Evolutionary conservation across 768 basidiomycete species (phyloP).

Genomic region (Lepiota brunneoincarnata): DNA sequence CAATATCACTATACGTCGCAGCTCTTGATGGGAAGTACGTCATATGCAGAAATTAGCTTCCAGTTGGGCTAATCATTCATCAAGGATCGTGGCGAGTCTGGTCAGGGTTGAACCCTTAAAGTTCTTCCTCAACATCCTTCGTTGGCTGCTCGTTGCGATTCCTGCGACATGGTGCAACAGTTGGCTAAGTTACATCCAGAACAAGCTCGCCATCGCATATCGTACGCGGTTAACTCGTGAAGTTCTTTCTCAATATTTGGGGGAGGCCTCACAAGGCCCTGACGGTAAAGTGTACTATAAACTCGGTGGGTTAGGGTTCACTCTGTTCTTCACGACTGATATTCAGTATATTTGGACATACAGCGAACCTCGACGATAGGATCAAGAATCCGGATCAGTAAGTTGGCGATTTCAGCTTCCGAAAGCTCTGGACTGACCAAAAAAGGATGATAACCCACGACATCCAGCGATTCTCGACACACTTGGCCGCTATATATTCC

Average conservation of each 20-base stretch:
- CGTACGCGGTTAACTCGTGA: conserved; percentile 82
- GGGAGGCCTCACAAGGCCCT: conserved; percentile 57
- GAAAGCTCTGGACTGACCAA: conserved; percentile 7
- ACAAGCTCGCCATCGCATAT: conserved; percentile 88
- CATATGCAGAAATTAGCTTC: background rate
- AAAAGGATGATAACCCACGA: conserved; percentile 92
- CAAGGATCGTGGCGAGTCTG: conserved; percentile 90
- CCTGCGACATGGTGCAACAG: conserved; percentile 93
- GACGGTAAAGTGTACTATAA: conserved; percentile 93
- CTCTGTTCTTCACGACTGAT: background rate
- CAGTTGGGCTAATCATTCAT: background rate
- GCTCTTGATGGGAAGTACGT: conserved; percentile 87
- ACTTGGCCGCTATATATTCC: conserved; percentile 90
- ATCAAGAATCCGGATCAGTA: conserved; percentile 96
- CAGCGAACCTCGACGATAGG: conserved; percentile 92
- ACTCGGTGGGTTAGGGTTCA: conserved; percentile 51
- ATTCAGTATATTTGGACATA: background rate
- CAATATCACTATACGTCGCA: conserved; percentile 92
- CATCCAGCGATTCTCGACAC: conserved; percentile 87
- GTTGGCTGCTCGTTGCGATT: conserved; percentile 90
- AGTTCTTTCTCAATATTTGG: conserved; percentile 83
- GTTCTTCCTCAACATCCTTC: conserved; percentile 82
- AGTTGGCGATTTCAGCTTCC: conserved; percentile 18
- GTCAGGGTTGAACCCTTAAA: conserved; percentile 79
- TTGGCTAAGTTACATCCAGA: conserved; percentile 92